Evolutionary conservation across 352 stramenopile species (phyloP).

Genomic region (Phytophthora quininea): DNA sequence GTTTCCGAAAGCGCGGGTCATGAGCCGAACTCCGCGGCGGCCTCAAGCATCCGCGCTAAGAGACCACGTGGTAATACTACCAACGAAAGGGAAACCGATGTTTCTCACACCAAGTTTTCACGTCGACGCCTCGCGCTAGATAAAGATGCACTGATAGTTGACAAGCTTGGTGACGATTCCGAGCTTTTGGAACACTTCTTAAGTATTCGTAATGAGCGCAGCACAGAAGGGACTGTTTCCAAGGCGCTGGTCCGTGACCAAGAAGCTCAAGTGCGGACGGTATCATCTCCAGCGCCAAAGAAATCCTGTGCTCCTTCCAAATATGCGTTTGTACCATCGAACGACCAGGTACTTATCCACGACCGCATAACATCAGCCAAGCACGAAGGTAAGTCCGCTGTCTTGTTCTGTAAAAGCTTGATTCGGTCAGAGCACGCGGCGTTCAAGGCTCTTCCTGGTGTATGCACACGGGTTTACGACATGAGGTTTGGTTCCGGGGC

Average conservation of each 20-base stretch:
- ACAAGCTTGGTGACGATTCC: slow-evolving; percentile 3
- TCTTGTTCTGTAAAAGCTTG: not conserved
- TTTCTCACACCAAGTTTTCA: too few species aligned
- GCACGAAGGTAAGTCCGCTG: not conserved
- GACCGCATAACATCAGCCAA: not conserved
- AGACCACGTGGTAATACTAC: too few species aligned
- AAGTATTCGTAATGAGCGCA: slow-evolving; percentile 1
- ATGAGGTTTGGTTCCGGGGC: not conserved
- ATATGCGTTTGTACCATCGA: slow-evolving; percentile 6
- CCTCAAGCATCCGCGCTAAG: not conserved
- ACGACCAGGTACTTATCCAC: slow-evolving; percentile 4
- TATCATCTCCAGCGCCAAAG: not conserved
- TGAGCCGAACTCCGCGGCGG: too few species aligned
- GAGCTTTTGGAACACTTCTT: slow-evolving; percentile 8
- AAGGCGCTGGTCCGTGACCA: too few species aligned
- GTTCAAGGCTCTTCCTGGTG: not conserved
- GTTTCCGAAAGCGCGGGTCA: not conserved
- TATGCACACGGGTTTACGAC: not conserved
- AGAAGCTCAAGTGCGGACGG: too few species aligned
- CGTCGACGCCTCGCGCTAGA: not conserved
- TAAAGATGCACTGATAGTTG: slow-evolving; percentile 9
- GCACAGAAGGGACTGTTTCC: too few species aligned
- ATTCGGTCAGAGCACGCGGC: not conserved
- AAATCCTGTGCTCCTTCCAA: slow-evolving; percentile 4
- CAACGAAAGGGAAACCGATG: too few species aligned